phyloP scores from a whole-genome alignment of 1,139 yeast species.

The Magnusiomyces tetraspermus region DNA sequence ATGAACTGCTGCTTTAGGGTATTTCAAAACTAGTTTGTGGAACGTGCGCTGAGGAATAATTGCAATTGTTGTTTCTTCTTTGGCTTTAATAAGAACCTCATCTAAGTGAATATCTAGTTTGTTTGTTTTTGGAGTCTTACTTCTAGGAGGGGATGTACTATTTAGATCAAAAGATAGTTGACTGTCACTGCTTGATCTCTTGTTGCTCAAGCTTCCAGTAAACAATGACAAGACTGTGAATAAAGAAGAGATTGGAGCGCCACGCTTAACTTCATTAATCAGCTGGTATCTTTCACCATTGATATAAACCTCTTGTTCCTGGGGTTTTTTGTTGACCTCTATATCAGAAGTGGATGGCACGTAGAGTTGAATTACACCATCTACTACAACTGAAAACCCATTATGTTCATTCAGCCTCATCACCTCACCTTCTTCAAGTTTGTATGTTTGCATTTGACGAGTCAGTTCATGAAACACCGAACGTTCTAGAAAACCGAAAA shows the following conservation, averaged over 20 bases:
- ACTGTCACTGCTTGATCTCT: too few species aligned
- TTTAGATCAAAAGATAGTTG: not conserved
- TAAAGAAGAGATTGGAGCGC: conserved; percentile 74
- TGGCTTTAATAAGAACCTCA: conserved; percentile 49
- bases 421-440: conserved; percentile 67
- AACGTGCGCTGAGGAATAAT: conserved; percentile 84
- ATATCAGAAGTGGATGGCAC: conserved; percentile 39
- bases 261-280: conserved; percentile 75
- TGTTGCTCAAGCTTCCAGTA: conserved; percentile 35
- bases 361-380: conserved; percentile 77
- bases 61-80: conserved; percentile 71
- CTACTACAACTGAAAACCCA: conserved; percentile 92
- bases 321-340: conserved; percentile 13
- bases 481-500: conserved; percentile 85
- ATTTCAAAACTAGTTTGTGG: conserved; percentile 57
- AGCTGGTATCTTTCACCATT: conserved; percentile 58
- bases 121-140: not conserved
- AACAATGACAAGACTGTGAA: conserved; percentile 69
- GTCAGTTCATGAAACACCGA: conserved; percentile 90
- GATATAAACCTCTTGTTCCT: conserved; percentile 38
- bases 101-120: conserved; percentile 30
- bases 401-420: conserved; percentile 60
- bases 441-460: conserved; percentile 83
- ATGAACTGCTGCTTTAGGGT: conserved; percentile 86
- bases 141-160: not conserved